Base-by-base conservation (phyloP, 768 basidiomycete species). In the Mrakia blollopis region DNA sequence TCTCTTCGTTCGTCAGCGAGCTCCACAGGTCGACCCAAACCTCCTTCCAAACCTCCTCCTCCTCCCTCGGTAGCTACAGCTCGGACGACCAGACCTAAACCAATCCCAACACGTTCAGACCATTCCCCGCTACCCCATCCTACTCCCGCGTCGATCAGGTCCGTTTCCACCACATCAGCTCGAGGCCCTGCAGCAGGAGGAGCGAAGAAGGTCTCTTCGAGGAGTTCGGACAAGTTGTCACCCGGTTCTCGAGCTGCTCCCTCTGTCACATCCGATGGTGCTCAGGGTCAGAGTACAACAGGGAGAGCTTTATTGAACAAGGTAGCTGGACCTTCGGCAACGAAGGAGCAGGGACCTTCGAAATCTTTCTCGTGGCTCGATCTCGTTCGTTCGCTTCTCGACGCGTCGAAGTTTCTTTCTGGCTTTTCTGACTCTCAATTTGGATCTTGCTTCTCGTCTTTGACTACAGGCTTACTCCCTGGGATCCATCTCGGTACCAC, bases 391-490 rank as follows among this genome's bases (percentile, higher is more conserved):
- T 16, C 21, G 8, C 14, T 21, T 37, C 7, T 68, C 39, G 30
- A 35, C 63, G 37, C 35, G 35, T 41, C 37, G 8, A 3, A 39
- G 10, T 30, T 2, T 39, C 37, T 2, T 39, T 35, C 61, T 7
- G 18, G 13, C 10, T n/a, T 14, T 39, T 2, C 65, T 68, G 65
- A 68, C 25, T 8, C 39, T 44, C 63, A 3, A 4, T 39, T 35
- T 8, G 47, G 16, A 50, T 21, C 25, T 25, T 25, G 32, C 7
- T 23, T 39, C 28, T 35, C 5, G n/a, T n/a, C n/a, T n/a, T n/a
- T n/a, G n/a, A n/a, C n/a, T n/a, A n/a, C 65, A 68, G 65, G 65
- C 65, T 41, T 21, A 41, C 25, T 68, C 65, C 23, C 65, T 68
- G 10, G 65, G 65, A n/a, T 39, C 39, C 11, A 39, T n/a, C 10